A percentile compares a stretch with the other conserved stretches of the same genome.
Conservation (phyloP, 345 rosid genomes). For the Rhodamnia rubescens region DNA sequence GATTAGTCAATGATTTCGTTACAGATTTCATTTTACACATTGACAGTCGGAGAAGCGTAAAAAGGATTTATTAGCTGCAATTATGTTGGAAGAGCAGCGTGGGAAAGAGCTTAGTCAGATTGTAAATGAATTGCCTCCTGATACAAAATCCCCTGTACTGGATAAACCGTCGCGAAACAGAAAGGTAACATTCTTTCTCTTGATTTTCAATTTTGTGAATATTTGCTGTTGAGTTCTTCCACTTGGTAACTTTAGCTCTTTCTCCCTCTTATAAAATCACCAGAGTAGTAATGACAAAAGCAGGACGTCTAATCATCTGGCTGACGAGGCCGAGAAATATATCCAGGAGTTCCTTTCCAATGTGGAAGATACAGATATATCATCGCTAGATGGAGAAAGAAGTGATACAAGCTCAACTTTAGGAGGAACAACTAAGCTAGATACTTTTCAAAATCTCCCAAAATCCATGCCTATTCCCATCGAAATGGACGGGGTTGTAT, state of each 20-base stretch:
- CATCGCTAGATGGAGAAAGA: conserved; percentile 86
- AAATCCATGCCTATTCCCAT: conserved; percentile 26
- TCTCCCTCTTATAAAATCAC: not conserved
- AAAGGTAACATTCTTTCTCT: conserved; percentile 29
- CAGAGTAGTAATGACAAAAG: conserved; percentile 75
- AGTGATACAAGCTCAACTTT: conserved; percentile 82
- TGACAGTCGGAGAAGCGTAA: conserved; percentile 82
- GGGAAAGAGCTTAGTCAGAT: conserved; percentile 52
- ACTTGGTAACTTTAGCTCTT: not conserved
- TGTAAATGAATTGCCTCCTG: conserved; percentile 52
- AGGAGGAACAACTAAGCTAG: conserved; percentile 35
- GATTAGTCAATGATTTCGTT: not conserved
- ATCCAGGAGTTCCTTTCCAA: conserved; percentile 81
- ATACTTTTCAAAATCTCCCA: conserved; percentile 25
- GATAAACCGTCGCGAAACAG: conserved; percentile 34
- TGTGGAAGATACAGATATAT: conserved; percentile 90
- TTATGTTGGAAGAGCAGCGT: conserved; percentile 55
- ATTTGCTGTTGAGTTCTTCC: not conserved
- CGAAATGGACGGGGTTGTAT: conserved; percentile 79
- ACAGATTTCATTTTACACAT: conserved; percentile 3
- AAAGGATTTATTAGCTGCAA: conserved; percentile 52
- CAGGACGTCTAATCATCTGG: conserved; percentile 61
- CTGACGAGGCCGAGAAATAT: conserved; percentile 84
- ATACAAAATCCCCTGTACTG: conserved; percentile 17
- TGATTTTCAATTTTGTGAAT: not conserved